Conservation (phyloP, 257 asterid genomes). For the Solanum ossicruentum region DNA sequence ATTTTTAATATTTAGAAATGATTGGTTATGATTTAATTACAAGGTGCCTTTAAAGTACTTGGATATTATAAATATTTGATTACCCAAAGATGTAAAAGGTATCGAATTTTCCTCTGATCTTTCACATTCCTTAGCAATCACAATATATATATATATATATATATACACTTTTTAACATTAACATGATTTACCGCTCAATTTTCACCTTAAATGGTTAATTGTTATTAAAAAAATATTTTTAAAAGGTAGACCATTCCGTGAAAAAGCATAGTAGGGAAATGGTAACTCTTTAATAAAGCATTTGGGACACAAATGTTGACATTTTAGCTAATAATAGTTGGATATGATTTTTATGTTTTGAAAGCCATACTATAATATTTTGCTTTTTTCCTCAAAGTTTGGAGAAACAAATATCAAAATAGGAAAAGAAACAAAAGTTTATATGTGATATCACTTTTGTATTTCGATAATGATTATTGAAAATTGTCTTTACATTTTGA, state of each 20-base stretch:
- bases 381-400: neutral
- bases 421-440: neutral
- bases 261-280: neutral
- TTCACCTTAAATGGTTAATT: neutral
- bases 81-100: no score
- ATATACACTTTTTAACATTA: neutral
- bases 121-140: no score
- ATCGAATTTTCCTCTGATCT: no score
- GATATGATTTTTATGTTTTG: neutral
- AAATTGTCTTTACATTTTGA: neutral
- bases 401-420: neutral
- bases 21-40: no score
- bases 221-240: neutral
- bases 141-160: no score
- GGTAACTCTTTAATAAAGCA: neutral
- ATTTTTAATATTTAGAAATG: no score
- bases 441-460: neutral
- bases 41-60: no score
- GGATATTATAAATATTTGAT: no score
- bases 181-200: neutral
- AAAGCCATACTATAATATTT: neutral
- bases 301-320: neutral
- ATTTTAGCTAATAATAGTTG: neutral
- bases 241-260: neutral
- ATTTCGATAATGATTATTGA: neutral